phyloP scores from a whole-genome alignment of 2,329 filamentous ascomycete genomes.

The Cladosporium sphaerospermum region DNA sequence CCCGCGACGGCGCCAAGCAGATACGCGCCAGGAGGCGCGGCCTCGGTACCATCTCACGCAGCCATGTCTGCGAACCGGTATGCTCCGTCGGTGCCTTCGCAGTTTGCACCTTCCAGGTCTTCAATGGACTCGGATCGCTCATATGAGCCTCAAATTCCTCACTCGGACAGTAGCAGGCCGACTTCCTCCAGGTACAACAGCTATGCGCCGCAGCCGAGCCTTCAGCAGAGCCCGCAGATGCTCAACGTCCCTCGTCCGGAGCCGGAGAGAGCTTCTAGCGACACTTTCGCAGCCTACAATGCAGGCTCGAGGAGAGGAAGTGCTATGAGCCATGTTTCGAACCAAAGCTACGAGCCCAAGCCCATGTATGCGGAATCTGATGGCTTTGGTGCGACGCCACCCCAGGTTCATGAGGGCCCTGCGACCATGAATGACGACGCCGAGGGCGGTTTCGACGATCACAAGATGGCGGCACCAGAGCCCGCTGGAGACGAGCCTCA shows the following conservation, averaged over 20 bases:
- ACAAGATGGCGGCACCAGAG: background rate
- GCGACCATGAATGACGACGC: background rate
- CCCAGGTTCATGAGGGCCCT: background rate
- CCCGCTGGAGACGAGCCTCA: background rate
- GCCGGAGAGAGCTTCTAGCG: slow-evolving; percentile 21
- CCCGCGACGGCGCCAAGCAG: slow-evolving; percentile 19
- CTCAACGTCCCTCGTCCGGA: slow-evolving; percentile 23
- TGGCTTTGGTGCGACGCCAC: slow-evolving; percentile 1
- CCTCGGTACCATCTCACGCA: slow-evolving; percentile 1
- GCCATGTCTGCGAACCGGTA: slow-evolving; percentile 6
- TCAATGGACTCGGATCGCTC: slow-evolving; percentile 34
- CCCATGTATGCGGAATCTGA: slow-evolving; percentile 23
- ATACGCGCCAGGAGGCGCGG: slow-evolving; percentile 28
- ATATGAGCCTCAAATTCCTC: slow-evolving; percentile 5
- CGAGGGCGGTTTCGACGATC: slow-evolving; percentile 4
- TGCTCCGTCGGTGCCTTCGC: slow-evolving; percentile 12
- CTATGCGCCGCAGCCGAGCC: slow-evolving; percentile 21
- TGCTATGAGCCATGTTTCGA: slow-evolving; percentile 6
- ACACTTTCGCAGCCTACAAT: slow-evolving; percentile 25
- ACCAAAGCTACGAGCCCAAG: slow-evolving; percentile 26
- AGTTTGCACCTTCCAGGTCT: slow-evolving; percentile 24
- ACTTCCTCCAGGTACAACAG: slow-evolving; percentile 22
- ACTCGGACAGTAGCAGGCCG: slow-evolving; percentile 13
- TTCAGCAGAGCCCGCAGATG: slow-evolving; percentile 10
- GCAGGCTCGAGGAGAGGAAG: slow-evolving; percentile 11